Evolutionary conservation across 2,329 filamentous ascomycete genomes (phyloP), one percentile per base, ranked within the genome.

Genomic region (Exutisphaerella laricina): DNA sequence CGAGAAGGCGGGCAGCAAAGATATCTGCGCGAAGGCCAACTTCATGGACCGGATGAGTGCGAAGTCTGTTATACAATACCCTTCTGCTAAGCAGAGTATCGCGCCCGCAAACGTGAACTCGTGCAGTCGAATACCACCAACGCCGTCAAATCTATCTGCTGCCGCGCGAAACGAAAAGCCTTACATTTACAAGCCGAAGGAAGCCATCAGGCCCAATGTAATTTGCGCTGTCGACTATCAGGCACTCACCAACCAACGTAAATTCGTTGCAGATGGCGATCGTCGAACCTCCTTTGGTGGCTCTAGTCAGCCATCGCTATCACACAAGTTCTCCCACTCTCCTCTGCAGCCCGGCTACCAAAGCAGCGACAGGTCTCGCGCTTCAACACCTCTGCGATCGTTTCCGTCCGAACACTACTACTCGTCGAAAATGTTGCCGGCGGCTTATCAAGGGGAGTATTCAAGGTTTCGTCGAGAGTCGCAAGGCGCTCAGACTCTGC

Each of bases 21-120:
- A 70, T 33, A 75, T 87, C 21, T 63, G 86, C 87, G 46, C 68
- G 74, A 82, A 77, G 65, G 81, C 80, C 53, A 85, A 84, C 60
- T 89, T 84, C 64, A 64, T 88, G 60, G 82, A 87, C 33, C 81
- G 82, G 2, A 70, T 88, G 39, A 66, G 66, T 44, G 65, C 67
- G 25, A 61, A 65, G 5, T 57, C 53, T 9, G 43, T 48, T 6
- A 49, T 53, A 33, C 49, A 53, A 12, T 54, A 58, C 21, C 18
- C 17, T 9, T 42, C 48, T 14, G 39, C 52, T 14, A 57, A 51
- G 40, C 56, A 54, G 29, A 38, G 50, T 10, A 45, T 55, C 28
- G 51, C 53, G 31, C 50, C 54, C 16, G 49, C 55, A 26, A 41
- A 55, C 39, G 37, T 53, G 17, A 35, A 46, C 16, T 37, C 48